Base-by-base conservation (phyloP, 176 grass and related monocot genomes). In the Urochloa ruziziensis region DNA sequence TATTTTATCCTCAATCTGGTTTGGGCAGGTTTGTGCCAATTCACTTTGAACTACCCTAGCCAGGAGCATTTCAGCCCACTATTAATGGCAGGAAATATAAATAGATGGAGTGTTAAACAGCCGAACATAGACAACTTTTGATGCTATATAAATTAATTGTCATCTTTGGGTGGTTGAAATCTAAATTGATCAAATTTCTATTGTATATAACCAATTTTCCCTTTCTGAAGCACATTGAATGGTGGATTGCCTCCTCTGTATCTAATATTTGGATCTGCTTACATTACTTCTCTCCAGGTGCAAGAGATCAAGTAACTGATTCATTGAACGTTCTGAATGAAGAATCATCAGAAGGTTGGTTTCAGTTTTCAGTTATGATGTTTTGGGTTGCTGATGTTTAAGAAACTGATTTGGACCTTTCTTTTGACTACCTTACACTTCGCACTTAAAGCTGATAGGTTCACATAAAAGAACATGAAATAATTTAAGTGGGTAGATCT, bases 271-370 rank as follows among this genome's bases (percentile, higher is more conserved):
- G 18, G 6, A 34, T 18, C 30, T 53, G 9, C 32, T 56, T 37
- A 25, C 35, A 21, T n/a, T 53, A 23, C 34, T 59, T 76, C 23
- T 76, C 6, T 76, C 33, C 33, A 59, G 73, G 23, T 76, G 23
- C 5, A 76, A 17, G 52, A 59, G 52, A 59, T 54, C 73, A 76
- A 37, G 33, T 7, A 76, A 32, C 21, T 40, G 56, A 76, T 39
- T 54, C 51, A 59, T 58, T 76, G 23, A 25, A 59, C 52, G 36
- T 40, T 58, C 32, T 15, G 33, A 59, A 39, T 10, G 34, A 76
- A 76, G 73, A 59, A 76, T 39, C 73, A 39, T 40, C 53, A 40
- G 13, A 76, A 59, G 73, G 73, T 76, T 40, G 23, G 52, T 59
- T 57, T 40, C 52, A 40, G 14, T 39, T 58, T 16, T 40, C 23